phyloP scores from a whole-genome alignment of 169 alveolate genomes.

The Babesia ovata region DNA sequence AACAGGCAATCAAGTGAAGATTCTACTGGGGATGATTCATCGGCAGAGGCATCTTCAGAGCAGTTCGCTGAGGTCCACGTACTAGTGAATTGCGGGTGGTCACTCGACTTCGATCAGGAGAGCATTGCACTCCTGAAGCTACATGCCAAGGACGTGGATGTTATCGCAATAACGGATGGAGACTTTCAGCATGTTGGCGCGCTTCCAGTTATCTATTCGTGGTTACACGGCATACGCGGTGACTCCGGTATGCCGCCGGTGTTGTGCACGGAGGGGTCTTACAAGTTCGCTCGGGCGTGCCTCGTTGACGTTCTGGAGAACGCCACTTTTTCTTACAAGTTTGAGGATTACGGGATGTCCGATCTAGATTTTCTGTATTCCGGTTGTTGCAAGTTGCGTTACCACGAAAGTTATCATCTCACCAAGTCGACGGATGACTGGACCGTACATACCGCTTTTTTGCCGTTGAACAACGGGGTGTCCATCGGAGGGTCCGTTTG shows the following conservation, averaged over 20 bases:
- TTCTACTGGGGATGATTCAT: not conserved
- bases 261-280: slow-evolving; percentile 63
- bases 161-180: slow-evolving; percentile 61
- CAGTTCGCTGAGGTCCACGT: slow-evolving; percentile 20
- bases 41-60: not conserved
- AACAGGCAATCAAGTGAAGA: not conserved
- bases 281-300: slow-evolving; percentile 60
- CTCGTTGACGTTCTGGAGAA: slow-evolving; percentile 60
- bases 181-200: slow-evolving; percentile 62
- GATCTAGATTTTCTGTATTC: slow-evolving; percentile 43
- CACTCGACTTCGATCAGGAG: slow-evolving; percentile 48
- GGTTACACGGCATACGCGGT: slow-evolving; percentile 21
- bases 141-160: slow-evolving; percentile 32
- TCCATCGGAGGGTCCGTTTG: slow-evolving; percentile 68
- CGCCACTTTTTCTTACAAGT: slow-evolving; percentile 48
- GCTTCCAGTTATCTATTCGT: slow-evolving; percentile 34
- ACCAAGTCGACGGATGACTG: slow-evolving; percentile 12
- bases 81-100: slow-evolving; percentile 66
- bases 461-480: slow-evolving; percentile 54
- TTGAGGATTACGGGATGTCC: slow-evolving; percentile 26
- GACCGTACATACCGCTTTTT: slow-evolving; percentile 14
- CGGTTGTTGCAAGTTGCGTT: slow-evolving; percentile 39
- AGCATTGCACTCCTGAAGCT: slow-evolving; percentile 29
- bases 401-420: slow-evolving; percentile 36
- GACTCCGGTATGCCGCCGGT: slow-evolving; percentile 26